Evolutionary conservation across 106 monocot species (phyloP), one percentile per base, ranked within the genome.

Genomic region (Ottelia alismoides): DNA sequence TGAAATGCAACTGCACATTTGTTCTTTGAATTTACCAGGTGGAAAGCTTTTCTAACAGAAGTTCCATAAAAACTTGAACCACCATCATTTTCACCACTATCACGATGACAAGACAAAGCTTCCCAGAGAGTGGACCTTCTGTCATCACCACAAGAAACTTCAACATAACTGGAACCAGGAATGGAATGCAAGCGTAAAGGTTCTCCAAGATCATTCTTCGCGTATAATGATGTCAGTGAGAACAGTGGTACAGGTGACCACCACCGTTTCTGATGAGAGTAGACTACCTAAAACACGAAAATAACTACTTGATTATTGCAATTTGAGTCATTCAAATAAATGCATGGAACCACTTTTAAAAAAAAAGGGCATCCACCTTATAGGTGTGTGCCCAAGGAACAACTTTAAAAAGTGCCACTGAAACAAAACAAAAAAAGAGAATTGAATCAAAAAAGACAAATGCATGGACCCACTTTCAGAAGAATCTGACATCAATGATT

Each of bases 1-100:
- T 82, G 70, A 66, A 92, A 86, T 53, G 81, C 68, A 76, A 92
- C 62, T 40, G 68, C 60, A 69, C 48, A 74, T 28, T 71, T 64
- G 66, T 65, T 92, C 57, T 86, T 92, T 56, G 56, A 47, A 56
- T 92, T 92, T 49, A 86, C 66, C 57, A 92, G 67, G 56, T 92
- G 62, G 56, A 86, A 86, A 45, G 79, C 73, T 63, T 74, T 82
- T 40, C 57, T 53, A 45, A 64, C 17, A 46, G 57, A 52, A 27
- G 31, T 48, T 16, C 45, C 56, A 66, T 20, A 56, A 24, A 7
- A 31, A 62, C 65, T 70, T 17, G 55, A 25, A 31, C 60, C 73
- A 61, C 76, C 61, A 53, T 52, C 60, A 25, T 72, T 65, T 47
- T 74, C 68, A 55, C 47, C 61, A 65, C 25, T 65, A 27, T 61